Evolutionary conservation across 2,329 filamentous ascomycete genomes (phyloP).

Genomic region (Penicillium sp.): DNA sequence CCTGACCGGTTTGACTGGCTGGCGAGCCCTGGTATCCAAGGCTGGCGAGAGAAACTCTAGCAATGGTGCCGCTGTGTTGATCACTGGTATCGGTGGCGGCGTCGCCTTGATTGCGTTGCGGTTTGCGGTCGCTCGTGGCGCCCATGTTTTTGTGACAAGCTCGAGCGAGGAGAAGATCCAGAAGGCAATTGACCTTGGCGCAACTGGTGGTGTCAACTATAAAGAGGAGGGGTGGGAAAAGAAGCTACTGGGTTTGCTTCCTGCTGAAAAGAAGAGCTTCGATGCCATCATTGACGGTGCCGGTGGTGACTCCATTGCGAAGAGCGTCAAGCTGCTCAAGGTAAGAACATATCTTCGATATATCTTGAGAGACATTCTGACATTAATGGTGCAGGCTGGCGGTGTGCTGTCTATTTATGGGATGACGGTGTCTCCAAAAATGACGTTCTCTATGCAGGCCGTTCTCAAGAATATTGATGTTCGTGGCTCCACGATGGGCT

Average conservation of each 20-base stretch:
- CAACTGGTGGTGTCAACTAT: constrained; percentile 81
- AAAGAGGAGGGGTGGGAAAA: constrained; percentile 80
- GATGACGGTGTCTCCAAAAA: constrained; percentile 85
- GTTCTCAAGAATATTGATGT: constrained; percentile 88
- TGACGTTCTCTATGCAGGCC: constrained; percentile 83
- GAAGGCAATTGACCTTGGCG: constrained; percentile 72
- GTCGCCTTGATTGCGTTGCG: constrained; percentile 82
- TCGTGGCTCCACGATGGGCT: constrained; percentile 87
- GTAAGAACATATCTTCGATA: constrained; percentile 35
- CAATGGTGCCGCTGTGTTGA: constrained; percentile 72
- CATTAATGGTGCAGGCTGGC: constrained; percentile 56
- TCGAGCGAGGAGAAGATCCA: constrained; percentile 75
- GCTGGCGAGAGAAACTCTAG: constrained; percentile 59
- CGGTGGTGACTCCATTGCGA: constrained; percentile 79
- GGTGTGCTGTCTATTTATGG: constrained; percentile 87
- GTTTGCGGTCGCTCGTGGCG: constrained; percentile 75
- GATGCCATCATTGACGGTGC: constrained; percentile 92
- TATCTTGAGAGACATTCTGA: constrained; percentile 15
- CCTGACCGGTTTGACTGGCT: constrained; percentile 83
- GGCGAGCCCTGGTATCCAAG: constrained; percentile 84
- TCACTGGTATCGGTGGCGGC: constrained; percentile 92
- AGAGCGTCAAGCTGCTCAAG: constrained; percentile 71
- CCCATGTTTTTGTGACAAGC: constrained; percentile 81
- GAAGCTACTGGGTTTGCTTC: constrained; percentile 62
- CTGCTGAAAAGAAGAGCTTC: constrained; percentile 69